Conservation (phyloP, 106 monocot genomes). For the Iris macrosiphon region DNA sequence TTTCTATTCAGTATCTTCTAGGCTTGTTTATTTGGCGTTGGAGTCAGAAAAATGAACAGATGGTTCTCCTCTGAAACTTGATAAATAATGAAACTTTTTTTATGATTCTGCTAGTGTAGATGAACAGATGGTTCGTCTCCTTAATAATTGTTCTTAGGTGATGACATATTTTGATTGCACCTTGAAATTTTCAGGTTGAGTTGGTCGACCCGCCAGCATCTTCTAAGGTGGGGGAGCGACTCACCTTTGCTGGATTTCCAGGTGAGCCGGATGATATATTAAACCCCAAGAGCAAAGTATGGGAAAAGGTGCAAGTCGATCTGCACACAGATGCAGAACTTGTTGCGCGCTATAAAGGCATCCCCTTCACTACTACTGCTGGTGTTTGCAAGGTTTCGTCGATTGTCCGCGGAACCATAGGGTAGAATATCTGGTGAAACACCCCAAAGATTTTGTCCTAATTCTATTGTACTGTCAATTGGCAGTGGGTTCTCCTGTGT, state of each 20-base stretch:
- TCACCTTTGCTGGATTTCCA: slow-evolving; percentile 66
- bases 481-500: no score
- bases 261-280: slow-evolving; percentile 38
- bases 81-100: no score
- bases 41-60: no score
- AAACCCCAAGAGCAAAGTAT: slow-evolving; percentile 81
- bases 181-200: slow-evolving; percentile 50
- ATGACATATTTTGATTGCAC: not conserved
- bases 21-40: no score
- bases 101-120: no score
- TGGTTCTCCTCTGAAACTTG: no score
- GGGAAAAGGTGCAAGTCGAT: slow-evolving; percentile 73
- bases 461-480: no score
- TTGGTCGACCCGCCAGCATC: slow-evolving; percentile 76
- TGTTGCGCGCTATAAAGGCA: slow-evolving; percentile 52
- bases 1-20: no score
- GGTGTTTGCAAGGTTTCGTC: slow-evolving; percentile 73
- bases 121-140: no score
- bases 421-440: slow-evolving; percentile 19
- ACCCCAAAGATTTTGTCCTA: no score
- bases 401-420: slow-evolving; percentile 47
- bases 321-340: slow-evolving; percentile 50
- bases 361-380: slow-evolving; percentile 64
- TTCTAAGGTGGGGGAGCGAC: slow-evolving; percentile 54
- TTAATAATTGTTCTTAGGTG: no score